phyloP scores from a whole-genome alignment of 2,329 filamentous ascomycete genomes.

The Dactylella cylindrospora region DNA sequence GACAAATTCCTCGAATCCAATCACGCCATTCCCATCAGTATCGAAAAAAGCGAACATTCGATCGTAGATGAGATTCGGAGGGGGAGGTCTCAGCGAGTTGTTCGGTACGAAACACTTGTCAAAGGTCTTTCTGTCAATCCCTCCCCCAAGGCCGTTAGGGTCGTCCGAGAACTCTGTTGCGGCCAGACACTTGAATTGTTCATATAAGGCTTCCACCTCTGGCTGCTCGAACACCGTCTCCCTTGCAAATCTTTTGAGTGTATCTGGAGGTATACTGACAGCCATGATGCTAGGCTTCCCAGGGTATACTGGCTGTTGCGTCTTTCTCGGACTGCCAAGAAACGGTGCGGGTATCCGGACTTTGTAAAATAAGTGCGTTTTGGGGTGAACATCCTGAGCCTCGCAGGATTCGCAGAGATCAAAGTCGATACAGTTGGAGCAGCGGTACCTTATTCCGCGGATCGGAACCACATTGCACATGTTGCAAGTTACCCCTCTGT shows the following conservation, averaged over 20 bases:
- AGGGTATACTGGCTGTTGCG: slow-evolving; percentile 82
- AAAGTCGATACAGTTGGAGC: slow-evolving; percentile 92
- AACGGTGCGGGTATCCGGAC: slow-evolving; percentile 85
- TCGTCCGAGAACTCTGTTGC: slow-evolving; percentile 81
- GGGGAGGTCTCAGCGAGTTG: slow-evolving; percentile 73
- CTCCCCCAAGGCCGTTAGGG: slow-evolving; percentile 72
- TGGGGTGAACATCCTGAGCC: slow-evolving; percentile 68
- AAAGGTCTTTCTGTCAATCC: slow-evolving; percentile 90
- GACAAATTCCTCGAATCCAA: slow-evolving; percentile 90
- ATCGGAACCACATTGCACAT: slow-evolving; percentile 85
- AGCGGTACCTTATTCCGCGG: slow-evolving; percentile 86
- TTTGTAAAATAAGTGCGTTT: slow-evolving; percentile 96
- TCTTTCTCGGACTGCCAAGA: slow-evolving; percentile 73
- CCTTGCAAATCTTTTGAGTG: slow-evolving; percentile 68
- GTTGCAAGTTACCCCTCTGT: slow-evolving; percentile 90
- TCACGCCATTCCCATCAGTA: slow-evolving; percentile 80
- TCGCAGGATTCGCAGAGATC: slow-evolving; percentile 95
- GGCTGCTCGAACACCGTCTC: slow-evolving; percentile 75
- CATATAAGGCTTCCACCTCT: slow-evolving; percentile 90
- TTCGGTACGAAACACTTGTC: slow-evolving; percentile 85
- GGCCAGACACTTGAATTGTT: slow-evolving; percentile 94
- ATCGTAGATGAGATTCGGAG: slow-evolving; percentile 89
- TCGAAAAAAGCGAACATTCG: slow-evolving; percentile 98
- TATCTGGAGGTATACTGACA: slow-evolving; percentile 64
- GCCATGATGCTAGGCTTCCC: slow-evolving; percentile 75